These are phyloP conservation scores for Porphyra umbilicalis DNA, from an alignment of 31 red algal species.

Conservation along the genomic window DNA sequence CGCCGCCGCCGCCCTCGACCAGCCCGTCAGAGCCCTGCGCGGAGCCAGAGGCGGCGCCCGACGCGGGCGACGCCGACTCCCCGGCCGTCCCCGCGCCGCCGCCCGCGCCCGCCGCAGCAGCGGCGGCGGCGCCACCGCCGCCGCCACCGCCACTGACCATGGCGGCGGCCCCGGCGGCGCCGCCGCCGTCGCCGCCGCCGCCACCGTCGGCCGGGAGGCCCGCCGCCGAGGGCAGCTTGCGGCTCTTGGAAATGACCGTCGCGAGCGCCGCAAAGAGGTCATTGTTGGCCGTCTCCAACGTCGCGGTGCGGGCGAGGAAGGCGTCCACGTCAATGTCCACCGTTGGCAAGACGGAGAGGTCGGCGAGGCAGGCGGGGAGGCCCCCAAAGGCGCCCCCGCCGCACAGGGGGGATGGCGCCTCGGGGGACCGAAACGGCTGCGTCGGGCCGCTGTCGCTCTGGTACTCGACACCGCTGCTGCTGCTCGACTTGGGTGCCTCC, in stretches of 20 bases:
- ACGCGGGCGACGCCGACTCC: too few species aligned
- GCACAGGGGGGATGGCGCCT: not conserved
- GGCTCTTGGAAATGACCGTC: not conserved
- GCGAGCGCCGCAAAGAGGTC: not conserved
- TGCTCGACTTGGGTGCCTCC: too few species aligned
- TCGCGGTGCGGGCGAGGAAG: not conserved
- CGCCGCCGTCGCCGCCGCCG: not conserved
- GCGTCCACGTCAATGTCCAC: not conserved
- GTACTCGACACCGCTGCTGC: too few species aligned
- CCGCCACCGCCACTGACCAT: not conserved
- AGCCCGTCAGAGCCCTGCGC: too few species aligned
- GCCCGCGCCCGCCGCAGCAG: too few species aligned
- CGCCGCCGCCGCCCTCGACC: too few species aligned
- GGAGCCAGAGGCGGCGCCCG: too few species aligned
- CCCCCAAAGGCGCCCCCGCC: not conserved
- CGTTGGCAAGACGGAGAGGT: not conserved
- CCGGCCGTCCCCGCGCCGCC: not conserved
- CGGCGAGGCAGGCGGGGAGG: not conserved
- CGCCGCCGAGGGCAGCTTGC: not conserved
- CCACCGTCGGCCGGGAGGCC: not conserved
- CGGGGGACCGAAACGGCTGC: not conserved
- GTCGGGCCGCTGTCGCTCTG: not conserved
- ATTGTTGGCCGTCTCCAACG: not conserved
- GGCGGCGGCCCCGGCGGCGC: too few species aligned
- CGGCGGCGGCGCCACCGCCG: not conserved